Percentiles rank a stretch among this genome's conserved stretches.
These are phyloP conservation scores for Vachellia pachyceras DNA, from an alignment of 306 rosid species.

Conservation along the genomic window DNA sequence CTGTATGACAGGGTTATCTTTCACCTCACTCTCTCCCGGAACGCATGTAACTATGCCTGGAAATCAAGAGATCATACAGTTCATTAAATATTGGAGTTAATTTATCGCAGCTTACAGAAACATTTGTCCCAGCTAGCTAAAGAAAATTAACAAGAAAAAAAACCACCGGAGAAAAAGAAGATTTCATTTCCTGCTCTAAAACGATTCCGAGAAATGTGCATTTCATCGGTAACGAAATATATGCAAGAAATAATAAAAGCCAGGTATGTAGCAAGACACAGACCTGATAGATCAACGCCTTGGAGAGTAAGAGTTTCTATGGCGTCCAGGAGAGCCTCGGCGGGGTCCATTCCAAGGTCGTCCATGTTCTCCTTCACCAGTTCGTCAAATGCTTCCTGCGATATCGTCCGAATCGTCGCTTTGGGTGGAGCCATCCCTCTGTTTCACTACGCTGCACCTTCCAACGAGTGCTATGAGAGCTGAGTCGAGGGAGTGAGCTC, in stretches of 20 bases:
- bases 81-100: background rate
- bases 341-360: constrained; percentile 89
- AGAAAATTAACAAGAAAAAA: background rate
- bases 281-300: constrained; percentile 96
- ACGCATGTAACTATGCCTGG: constrained; percentile 70
- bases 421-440: constrained; percentile 66
- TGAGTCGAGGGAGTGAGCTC: background rate
- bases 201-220: background rate
- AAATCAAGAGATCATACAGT: background rate
- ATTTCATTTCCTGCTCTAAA: background rate
- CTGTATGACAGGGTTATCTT: constrained; percentile 67
- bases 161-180: background rate
- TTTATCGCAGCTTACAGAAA: background rate
- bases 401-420: constrained; percentile 65
- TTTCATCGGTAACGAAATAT: constrained; percentile 10
- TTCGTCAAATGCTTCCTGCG: constrained; percentile 92
- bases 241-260: background rate
- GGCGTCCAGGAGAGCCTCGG: constrained; percentile 91
- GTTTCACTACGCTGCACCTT: background rate
- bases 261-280: background rate
- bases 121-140: background rate
- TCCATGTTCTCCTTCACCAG: constrained; percentile 84
- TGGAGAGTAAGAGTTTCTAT: constrained; percentile 81
- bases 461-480: background rate
- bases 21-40: constrained; percentile 68